Base-by-base conservation (phyloP, 2,329 filamentous ascomycete species). In the Triangularia verruculosa region DNA sequence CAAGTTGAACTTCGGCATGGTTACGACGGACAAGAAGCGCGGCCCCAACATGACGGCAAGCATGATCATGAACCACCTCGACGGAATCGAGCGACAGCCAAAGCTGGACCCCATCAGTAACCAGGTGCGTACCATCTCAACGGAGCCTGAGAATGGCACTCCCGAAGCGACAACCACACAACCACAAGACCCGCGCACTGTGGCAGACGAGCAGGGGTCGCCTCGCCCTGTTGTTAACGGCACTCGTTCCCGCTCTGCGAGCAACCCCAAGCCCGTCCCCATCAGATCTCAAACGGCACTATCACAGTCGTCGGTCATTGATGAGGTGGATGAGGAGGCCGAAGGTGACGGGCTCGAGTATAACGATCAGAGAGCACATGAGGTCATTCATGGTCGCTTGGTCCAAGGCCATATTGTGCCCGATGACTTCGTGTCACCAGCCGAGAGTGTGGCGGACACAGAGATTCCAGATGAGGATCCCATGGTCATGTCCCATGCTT, bases 1-100 rank as follows among this genome's bases (percentile, higher is more conserved):
- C 70, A 98, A 98, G 82, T 86, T 99, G 70, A 98, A 96, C 80
- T 99, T 99, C 71, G 95, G 95, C 69, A 93, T 99, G 74, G 93
- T 99, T 61, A 96, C 92, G 2, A 96, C 92, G 6, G 92, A 96
- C 70, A 84, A 87, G 70, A 88, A 86, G 72, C 82, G 90, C 60
- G 80, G 83, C 39, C 74, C 78, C 68, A 89, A 84, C 72, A 89
- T 93, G 87, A 86, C 86, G 56, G 89, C 89, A 65, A 97, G 92
- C 75, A 89, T 91, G 77, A 89, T 96, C 68, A 85, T 91, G 78
- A 83, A 79, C 61, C 86, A 89, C 68, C 82, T 90, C 15, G 88
- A 91, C 73, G 84, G 82, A 1, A 79, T 84, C 9, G 81, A 86
- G 57, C 79, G 79, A 54, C 78, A 80, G 47, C 74, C 77, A 17